Conservation (phyloP, 495 filamentous ascomycete genomes). For the Lasiosphaeria miniovina region DNA sequence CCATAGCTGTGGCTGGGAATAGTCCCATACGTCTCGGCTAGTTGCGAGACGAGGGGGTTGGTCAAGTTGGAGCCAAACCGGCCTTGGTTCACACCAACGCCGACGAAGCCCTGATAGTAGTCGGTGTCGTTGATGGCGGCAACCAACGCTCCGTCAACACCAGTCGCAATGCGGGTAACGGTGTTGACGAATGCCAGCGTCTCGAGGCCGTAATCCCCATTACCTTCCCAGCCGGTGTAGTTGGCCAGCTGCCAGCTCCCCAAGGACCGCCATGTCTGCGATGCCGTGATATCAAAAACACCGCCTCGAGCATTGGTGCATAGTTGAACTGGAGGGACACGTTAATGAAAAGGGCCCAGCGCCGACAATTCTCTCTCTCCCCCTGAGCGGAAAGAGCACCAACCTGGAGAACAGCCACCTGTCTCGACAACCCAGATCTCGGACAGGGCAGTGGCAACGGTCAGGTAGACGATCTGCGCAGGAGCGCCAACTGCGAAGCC, state of each 20-base stretch:
- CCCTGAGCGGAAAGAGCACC: conserved; percentile 11
- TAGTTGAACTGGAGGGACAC: conserved; percentile 30
- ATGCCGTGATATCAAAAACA: conserved; percentile 48
- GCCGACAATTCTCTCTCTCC: conserved; percentile 10
- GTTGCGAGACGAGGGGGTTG: conserved; percentile 35
- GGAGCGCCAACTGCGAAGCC: conserved; percentile 55
- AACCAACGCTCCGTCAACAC: conserved; percentile 48
- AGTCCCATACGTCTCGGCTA: conserved; percentile 48
- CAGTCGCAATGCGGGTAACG: conserved; percentile 36
- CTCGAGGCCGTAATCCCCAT: conserved; percentile 61
- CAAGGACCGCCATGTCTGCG: conserved; percentile 55
- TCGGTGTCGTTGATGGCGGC: conserved; percentile 53
- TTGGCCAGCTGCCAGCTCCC: conserved; percentile 53
- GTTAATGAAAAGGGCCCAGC: conserved; percentile 23
- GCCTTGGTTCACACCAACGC: conserved; percentile 49
- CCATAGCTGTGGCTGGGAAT: conserved; percentile 64
- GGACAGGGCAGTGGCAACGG: conserved; percentile 53
- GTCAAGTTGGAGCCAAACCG: conserved; percentile 38
- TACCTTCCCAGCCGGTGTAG: conserved; percentile 49
- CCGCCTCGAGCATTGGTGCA: conserved; percentile 50
- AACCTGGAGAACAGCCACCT: conserved; percentile 48
- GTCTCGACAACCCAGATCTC: conserved; percentile 57
- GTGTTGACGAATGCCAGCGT: conserved; percentile 46
- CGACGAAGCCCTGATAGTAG: conserved; percentile 58
- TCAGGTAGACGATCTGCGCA: conserved; percentile 54